Evolutionary conservation across 495 filamentous ascomycete species (phyloP).

Genomic region (Xylona heveae): DNA sequence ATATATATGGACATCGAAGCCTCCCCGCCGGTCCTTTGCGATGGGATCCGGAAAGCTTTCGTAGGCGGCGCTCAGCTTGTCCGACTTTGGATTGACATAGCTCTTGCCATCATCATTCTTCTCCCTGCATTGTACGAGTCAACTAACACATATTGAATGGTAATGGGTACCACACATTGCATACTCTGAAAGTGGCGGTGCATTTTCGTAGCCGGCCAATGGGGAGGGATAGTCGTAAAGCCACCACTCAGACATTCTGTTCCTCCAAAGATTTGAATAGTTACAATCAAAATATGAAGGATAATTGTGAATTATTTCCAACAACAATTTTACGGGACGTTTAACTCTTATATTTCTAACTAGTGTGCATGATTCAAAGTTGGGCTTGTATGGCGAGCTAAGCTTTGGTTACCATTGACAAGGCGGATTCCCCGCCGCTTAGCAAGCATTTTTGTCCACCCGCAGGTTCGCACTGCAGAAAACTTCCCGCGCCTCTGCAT

Average conservation of each 20-base stretch:
- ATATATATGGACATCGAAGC: slow-evolving; percentile 67
- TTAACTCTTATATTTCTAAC: too few relatives aligned
- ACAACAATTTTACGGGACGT: too few relatives aligned
- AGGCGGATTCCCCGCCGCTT: too few relatives aligned
- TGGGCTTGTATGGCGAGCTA: too few relatives aligned
- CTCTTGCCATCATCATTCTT: slow-evolving; percentile 43
- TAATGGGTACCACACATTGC: slow-evolving; percentile 7
- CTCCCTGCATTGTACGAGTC: slow-evolving; percentile 12
- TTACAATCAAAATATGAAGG: too few relatives aligned
- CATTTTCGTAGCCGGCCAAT: slow-evolving; percentile 40
- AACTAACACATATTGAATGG: slow-evolving; percentile 2
- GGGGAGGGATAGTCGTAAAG: slow-evolving; percentile 40
- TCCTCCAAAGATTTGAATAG: too few relatives aligned
- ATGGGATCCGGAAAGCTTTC: slow-evolving; percentile 41
- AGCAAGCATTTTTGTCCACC: too few relatives aligned
- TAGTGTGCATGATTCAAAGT: too few relatives aligned
- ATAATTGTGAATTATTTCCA: too few relatives aligned
- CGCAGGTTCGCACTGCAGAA: too few relatives aligned
- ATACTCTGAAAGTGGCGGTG: slow-evolving; percentile 39
- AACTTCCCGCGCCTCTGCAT: too few relatives aligned
- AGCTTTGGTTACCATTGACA: too few relatives aligned
- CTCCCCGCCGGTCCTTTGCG: slow-evolving; percentile 34
- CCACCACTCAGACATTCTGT: slow-evolving; percentile 16
- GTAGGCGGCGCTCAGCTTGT: slow-evolving; percentile 38
- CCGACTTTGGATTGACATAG: slow-evolving; percentile 33